A percentile compares a stretch with the other conserved stretches of the same genome.
These are phyloP conservation scores for Maudiozyma serrabonitensis DNA, from an alignment of 805 yeast genomes.

Conservation along the genomic window DNA sequence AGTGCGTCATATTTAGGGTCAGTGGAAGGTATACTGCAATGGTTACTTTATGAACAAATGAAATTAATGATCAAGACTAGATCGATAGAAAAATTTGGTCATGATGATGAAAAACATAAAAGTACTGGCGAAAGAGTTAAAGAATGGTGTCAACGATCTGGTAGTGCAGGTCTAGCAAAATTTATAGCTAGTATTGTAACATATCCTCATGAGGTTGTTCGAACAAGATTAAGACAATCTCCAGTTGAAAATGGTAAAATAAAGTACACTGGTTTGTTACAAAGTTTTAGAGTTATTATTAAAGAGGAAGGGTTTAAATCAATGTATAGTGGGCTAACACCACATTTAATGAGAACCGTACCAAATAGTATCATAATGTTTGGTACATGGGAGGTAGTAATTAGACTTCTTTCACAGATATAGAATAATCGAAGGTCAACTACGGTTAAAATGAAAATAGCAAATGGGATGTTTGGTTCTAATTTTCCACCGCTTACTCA, in stretches of 20 bases:
- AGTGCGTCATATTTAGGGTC: constrained; percentile 93
- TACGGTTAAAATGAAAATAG: background rate
- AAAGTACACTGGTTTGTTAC: constrained; percentile 82
- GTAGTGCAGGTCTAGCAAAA: constrained; percentile 96
- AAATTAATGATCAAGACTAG: constrained; percentile 53
- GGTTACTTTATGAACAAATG: constrained; percentile 97
- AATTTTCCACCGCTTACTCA: too few relatives aligned
- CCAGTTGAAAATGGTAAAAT: constrained; percentile 72
- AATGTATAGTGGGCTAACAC: constrained; percentile 96
- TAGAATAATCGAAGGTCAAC: background rate
- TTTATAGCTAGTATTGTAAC: constrained; percentile 86
- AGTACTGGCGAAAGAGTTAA: constrained; percentile 51
- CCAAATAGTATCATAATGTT: constrained; percentile 98
- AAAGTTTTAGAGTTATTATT: constrained; percentile 74
- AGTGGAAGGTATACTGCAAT: constrained; percentile 83
- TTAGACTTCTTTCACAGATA: constrained; percentile 39
- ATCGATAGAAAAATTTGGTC: constrained; percentile 30
- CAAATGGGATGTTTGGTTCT: background rate
- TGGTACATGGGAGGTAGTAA: constrained; percentile 94
- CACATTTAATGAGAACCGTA: constrained; percentile 91
- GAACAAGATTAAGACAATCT: constrained; percentile 92
- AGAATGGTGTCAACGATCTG: constrained; percentile 94
- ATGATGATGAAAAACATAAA: constrained; percentile 28
- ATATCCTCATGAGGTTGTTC: constrained; percentile 94
- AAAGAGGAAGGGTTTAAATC: constrained; percentile 89